Base-by-base conservation (phyloP, 805 yeast species). In the Metschnikowia lochheadii region DNA sequence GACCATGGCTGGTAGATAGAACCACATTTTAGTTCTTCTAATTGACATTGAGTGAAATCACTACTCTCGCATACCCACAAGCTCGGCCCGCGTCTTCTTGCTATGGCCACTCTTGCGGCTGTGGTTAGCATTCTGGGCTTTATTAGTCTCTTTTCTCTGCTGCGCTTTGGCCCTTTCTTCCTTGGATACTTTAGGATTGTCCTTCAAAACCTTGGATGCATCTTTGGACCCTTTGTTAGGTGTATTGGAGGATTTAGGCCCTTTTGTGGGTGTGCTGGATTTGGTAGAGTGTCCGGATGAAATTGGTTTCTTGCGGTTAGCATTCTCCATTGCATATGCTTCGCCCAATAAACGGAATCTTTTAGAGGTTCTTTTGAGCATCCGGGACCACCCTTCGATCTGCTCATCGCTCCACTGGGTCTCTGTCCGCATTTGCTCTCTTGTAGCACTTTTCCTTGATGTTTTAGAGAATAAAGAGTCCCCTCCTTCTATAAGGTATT, bases 331-430 rank as follows among this genome's bases (percentile, higher is more conserved):
- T 18, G 49, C 51, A 33, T 72, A 83, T 54, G 78, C 78, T 47
- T 83, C 85, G 59, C 87, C 95, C 50, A 87, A 63, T 2, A 81
- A 51, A 57, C 79, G 78, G 55, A 79, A 84, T 50, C 87, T 73
- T 40, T 74, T 73, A 0, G 94, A 89, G 40, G 83, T 79, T 58
- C 79, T 80, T 46, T 80, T 76, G 17, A 90, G 63, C 85, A 87
- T 85, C 49, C 86, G 70, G 1, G 85, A 85, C 97, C 97, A 92
- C 0, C 96, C 96, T 73, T 91, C 97, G 44, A 92, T 81, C 63
- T 89, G 96, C 61, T 89, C 96, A 65, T 90, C 91, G 0, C 90
- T 74, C 96, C 96, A 89, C 0, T 73, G 73, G 0, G 84, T 78
- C 36, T 73, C 72, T 5, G 64, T 57, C 55, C 76, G 80, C 62